Percentiles rank a stretch among this genome's conserved stretches.
Evolutionary conservation across 352 stramenopile species (phyloP).

Genomic region (Blastocystis sp.): DNA sequence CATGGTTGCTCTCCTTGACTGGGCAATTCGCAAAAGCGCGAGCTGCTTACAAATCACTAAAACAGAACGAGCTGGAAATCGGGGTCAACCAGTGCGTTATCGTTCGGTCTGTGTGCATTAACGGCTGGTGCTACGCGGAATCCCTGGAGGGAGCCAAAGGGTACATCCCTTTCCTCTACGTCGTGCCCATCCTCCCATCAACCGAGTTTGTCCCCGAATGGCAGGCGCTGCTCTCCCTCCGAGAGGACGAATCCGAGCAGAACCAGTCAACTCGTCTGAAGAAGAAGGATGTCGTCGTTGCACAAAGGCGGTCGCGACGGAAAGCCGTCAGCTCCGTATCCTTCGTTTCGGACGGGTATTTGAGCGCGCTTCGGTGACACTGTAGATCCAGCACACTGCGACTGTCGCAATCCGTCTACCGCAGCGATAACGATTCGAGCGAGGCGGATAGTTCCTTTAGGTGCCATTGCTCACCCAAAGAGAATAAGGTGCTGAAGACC

Average conservation of each 20-base stretch:
- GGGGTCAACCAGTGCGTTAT: not conserved
- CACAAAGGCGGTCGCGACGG: not conserved
- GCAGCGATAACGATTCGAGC: not conserved
- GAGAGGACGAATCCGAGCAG: not conserved
- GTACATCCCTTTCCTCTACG: conserved; percentile 5
- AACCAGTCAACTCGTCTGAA: not conserved
- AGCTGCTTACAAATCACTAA: not conserved
- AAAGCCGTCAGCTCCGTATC: not conserved
- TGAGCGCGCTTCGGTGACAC: no score
- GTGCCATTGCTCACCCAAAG: not conserved
- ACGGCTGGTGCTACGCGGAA: conserved; percentile 32
- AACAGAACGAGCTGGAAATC: conserved; percentile 22
- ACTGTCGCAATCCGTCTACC: not conserved
- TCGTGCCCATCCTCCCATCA: not conserved
- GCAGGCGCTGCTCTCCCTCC: not conserved
- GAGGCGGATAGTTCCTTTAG: not conserved
- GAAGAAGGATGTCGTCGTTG: conserved; percentile 10
- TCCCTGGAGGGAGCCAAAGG: conserved; percentile 25
- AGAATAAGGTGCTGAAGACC: not conserved
- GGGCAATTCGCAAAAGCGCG: not conserved
- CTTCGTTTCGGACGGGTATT: not conserved
- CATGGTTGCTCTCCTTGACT: not conserved
- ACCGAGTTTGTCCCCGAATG: conserved; percentile 4
- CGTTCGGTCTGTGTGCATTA: conserved; percentile 1
- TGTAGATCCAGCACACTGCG: conserved; percentile 10